Evolutionary conservation across 441 rosid species (phyloP), one percentile per base, ranked within the genome.

Genomic region (Hura crepitans): DNA sequence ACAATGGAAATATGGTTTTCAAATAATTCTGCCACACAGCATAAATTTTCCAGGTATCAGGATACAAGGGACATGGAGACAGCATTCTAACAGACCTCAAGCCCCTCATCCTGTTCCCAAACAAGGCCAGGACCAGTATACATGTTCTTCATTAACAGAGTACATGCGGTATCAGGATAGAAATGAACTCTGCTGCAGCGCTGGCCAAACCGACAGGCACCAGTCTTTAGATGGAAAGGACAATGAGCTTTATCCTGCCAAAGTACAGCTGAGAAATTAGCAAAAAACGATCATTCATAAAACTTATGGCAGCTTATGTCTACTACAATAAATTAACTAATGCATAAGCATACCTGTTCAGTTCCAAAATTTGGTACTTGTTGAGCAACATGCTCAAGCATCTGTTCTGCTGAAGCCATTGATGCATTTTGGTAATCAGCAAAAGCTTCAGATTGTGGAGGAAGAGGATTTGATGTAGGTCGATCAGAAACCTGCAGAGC

Each of bases 101-200:
- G 97, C 85, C 93, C 97, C 86, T 95, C 99, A 82, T 92, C 98
- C 68, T 92, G 99, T 78, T 95, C 97, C 93, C 91, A 89, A 33
- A 89, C 85, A 83, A 86, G 86, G 81, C 98, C 97, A 71, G 95
- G 98, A 78, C 97, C 97, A 81, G 77, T 89, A 75, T 90, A 95
- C 96, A 95, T 95, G 84, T 89, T 95, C 87, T 79, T 95, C 77
- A 95, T 81, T 20, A 95, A 92, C 60, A 95, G 64, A 13, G 97
- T 92, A 87, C 88, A 85, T 0, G 98, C 87, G 76, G 80, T 87
- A 82, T 85, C 86, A 1, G 98, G 97, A 80, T 88, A 92, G 74
- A 95, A 92, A 82, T 92, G 98, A 78, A 87, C 97, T 80, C 98
- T 89, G 79, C 93, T 92, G 81, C 99, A 95, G 37, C 97, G 87